phyloP scores from a whole-genome alignment of 345 rosid genomes.

The Raphanus raphanistrum region DNA sequence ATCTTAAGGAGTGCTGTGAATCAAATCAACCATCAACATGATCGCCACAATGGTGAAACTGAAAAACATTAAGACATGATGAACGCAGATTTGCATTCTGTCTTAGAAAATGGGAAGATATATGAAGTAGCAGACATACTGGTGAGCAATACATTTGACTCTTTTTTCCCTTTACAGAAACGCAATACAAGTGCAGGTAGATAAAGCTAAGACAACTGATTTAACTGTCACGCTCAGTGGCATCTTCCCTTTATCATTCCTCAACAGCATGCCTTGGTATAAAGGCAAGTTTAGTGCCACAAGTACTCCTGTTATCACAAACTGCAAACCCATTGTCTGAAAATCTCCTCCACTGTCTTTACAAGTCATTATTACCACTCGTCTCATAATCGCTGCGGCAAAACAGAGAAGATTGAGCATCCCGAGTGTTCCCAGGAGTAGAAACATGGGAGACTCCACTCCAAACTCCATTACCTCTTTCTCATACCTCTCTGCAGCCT shows the following conservation, averaged over 20 bases:
- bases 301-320: constrained; percentile 49
- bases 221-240: constrained; percentile 46
- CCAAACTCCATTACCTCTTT: constrained; percentile 77
- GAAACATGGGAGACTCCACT: constrained; percentile 58
- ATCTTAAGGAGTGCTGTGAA: no score
- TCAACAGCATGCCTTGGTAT: constrained; percentile 53
- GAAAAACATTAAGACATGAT: no score
- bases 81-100: no score
- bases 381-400: constrained; percentile 15
- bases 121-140: no score
- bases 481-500: constrained; percentile 48
- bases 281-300: constrained; percentile 62
- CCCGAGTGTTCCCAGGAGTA: constrained; percentile 58
- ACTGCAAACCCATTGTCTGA: constrained; percentile 47
- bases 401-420: constrained; percentile 55
- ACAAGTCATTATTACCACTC: not conserved
- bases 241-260: constrained; percentile 68
- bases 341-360: not conserved
- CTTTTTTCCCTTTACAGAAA: not conserved
- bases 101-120: no score
- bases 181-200: constrained; percentile 36
- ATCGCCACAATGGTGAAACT: no score
- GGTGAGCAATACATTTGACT: not conserved
- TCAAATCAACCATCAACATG: no score
- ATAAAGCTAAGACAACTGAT: constrained; percentile 43